A percentile compares a stretch with the other conserved stretches of the same genome.
Conservation (phyloP, 352 stramenopile species). For the Pseudoperonospora humuli region DNA sequence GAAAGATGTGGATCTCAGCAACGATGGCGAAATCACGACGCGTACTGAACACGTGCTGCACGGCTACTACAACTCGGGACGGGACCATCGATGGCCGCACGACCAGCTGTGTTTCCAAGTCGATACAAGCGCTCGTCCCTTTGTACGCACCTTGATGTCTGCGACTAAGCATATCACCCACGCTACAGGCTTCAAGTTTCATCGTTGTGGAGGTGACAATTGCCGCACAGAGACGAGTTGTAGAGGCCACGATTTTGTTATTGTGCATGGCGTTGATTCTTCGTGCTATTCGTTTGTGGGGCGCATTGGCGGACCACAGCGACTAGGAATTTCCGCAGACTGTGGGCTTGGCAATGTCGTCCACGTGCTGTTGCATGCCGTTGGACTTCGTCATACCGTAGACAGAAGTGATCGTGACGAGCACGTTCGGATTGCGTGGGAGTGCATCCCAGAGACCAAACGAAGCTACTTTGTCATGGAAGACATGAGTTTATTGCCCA, state of each 20-base stretch:
- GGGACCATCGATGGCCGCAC: slow-evolving; percentile 64
- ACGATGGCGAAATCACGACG: slow-evolving; percentile 4
- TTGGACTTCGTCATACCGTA: slow-evolving; percentile 66
- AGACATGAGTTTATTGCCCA: too few species aligned
- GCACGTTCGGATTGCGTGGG: too few species aligned
- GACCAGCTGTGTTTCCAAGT: slow-evolving; percentile 64
- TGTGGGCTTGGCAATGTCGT: slow-evolving; percentile 73
- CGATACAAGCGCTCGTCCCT: slow-evolving; percentile 31
- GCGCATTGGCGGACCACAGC: too few species aligned
- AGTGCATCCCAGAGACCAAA: too few species aligned
- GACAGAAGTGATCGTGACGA: slow-evolving; percentile 60
- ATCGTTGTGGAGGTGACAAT: slow-evolving; percentile 36
- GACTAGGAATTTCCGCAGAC: slow-evolving; percentile 58
- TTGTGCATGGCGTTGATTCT: too few species aligned
- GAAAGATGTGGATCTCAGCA: too few species aligned
- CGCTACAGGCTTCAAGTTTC: slow-evolving; percentile 62
- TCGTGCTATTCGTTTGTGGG: too few species aligned
- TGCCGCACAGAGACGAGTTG: too few species aligned
- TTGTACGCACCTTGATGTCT: slow-evolving; percentile 33
- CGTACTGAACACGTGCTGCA: slow-evolving; percentile 40
- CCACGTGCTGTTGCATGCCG: slow-evolving; percentile 67
- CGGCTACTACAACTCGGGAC: too few species aligned
- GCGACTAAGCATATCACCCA: slow-evolving; percentile 55
- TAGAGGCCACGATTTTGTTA: too few species aligned
- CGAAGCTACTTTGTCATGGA: too few species aligned